A percentile compares a stretch with the other conserved stretches of the same genome.
These are phyloP conservation scores for Pythium brachiatum DNA, from an alignment of 352 stramenopile species.

Conservation along the genomic window DNA sequence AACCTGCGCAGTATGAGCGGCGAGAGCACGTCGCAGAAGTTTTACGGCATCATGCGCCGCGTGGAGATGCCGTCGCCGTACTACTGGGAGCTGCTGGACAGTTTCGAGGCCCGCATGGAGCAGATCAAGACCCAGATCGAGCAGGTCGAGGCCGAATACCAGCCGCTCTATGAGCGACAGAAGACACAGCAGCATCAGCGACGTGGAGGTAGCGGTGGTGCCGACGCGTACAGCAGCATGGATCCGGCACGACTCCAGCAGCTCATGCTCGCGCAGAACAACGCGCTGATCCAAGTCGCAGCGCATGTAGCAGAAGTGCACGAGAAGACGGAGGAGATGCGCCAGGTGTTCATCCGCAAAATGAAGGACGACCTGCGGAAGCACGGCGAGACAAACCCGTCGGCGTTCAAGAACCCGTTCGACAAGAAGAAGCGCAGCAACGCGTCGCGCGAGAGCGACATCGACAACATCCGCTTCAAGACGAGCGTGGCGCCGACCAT, in stretches of 20 bases:
- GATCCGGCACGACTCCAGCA: conserved; percentile 58
- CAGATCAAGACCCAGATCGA: conserved; percentile 75
- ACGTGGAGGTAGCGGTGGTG: conserved; percentile 4
- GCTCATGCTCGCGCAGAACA: conserved; percentile 75
- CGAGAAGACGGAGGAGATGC: conserved; percentile 71
- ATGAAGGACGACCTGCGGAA: conserved; percentile 59
- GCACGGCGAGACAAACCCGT: conserved; percentile 58
- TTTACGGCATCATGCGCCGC: conserved; percentile 65
- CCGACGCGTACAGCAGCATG: conserved; percentile 14
- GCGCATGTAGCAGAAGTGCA: conserved; percentile 75
- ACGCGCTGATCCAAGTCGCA: conserved; percentile 70
- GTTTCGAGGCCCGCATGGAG: conserved; percentile 73
- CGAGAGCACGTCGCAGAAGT: conserved; percentile 36
- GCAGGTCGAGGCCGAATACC: conserved; percentile 62
- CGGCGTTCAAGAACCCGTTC: conserved; percentile 71
- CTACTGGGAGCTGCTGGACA: conserved; percentile 74
- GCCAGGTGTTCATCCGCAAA: conserved; percentile 60
- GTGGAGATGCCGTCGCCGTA: conserved; percentile 80
- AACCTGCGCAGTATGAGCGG: conserved; percentile 63
- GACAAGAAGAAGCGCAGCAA: conserved; percentile 75
- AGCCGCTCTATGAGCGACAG: conserved; percentile 41
- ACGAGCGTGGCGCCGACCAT: conserved; percentile 73
- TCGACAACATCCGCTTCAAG: conserved; percentile 79
- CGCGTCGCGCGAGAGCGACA: conserved; percentile 39
- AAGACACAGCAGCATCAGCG: conserved; percentile 12